Conservation (phyloP, 768 basidiomycete genomes). For the Hygrophorus russula region DNA sequence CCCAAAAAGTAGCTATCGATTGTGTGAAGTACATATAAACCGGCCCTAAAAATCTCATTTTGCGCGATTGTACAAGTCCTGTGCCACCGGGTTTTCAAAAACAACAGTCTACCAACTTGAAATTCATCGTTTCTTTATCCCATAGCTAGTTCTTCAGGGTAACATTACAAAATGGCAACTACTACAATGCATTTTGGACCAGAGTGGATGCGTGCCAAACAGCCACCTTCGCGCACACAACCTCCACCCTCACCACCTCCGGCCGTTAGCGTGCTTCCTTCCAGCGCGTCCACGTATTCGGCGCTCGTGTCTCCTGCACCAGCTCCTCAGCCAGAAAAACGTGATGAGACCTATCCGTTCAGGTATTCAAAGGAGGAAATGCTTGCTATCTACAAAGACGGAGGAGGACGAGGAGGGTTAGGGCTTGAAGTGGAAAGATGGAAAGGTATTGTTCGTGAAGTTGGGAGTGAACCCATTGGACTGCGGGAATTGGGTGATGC, state of each 20-base stretch:
- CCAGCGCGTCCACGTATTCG: conserved; percentile 57
- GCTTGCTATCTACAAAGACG: conserved; percentile 74
- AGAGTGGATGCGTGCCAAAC: conserved; percentile 87
- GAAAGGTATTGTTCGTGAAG: conserved; percentile 81
- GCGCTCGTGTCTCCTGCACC: conserved; percentile 51
- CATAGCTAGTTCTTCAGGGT: background rate
- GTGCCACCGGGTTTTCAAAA: background rate
- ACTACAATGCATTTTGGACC: conserved; percentile 86
- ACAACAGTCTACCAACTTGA: background rate
- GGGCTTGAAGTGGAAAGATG: conserved; percentile 82
- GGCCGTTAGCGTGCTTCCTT: conserved; percentile 19
- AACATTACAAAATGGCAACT: conserved; percentile 30
- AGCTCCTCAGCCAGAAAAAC: conserved; percentile 38
- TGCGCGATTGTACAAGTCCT: background rate
- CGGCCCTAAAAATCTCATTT: conserved; percentile 29
- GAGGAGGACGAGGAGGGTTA: conserved; percentile 59
- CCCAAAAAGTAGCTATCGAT: background rate
- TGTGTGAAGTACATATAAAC: conserved; percentile 9
- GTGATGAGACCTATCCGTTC: conserved; percentile 68
- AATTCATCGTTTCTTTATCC: background rate
- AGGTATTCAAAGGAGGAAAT: conserved; percentile 81
- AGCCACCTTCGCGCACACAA: conserved; percentile 39
- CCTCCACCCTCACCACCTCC: conserved; percentile 53
- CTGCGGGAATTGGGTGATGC: conserved; percentile 70
- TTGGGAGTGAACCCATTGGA: conserved; percentile 58